phyloP scores from a whole-genome alignment of 129 eudicot species.

The Helianthus annuus region HanXRQr2.0-SUNRISE NC_035443.2:54874917-54875416 shows the following conservation, averaged over 20 bases:
- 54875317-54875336: slow-evolving; percentile 53
- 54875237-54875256: slow-evolving; percentile 66
- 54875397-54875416: slow-evolving; percentile 13
- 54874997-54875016: too few species aligned
- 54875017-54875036: too few species aligned
- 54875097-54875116: slow-evolving; percentile 8
- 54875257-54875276: slow-evolving; percentile 46
- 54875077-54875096: too few species aligned
- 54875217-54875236: slow-evolving; percentile 87
- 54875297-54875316: slow-evolving; percentile 63
- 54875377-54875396: slow-evolving; percentile 91
- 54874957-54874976: too few species aligned
- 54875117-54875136: slow-evolving; percentile 20
- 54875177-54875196: slow-evolving; percentile 86
- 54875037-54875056: too few species aligned
- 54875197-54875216: slow-evolving; percentile 95
- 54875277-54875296: slow-evolving; percentile 30
- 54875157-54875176: slow-evolving; percentile 43
- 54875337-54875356: slow-evolving; percentile 43
- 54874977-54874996: too few species aligned
- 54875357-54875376: slow-evolving; percentile 74
- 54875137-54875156: not conserved
- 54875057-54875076: too few species aligned
- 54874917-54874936: too few species aligned
- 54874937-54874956: too few species aligned